phyloP scores from a whole-genome alignment of 2,329 filamentous ascomycete genomes.

The Samsoniella hepiali region DNA sequence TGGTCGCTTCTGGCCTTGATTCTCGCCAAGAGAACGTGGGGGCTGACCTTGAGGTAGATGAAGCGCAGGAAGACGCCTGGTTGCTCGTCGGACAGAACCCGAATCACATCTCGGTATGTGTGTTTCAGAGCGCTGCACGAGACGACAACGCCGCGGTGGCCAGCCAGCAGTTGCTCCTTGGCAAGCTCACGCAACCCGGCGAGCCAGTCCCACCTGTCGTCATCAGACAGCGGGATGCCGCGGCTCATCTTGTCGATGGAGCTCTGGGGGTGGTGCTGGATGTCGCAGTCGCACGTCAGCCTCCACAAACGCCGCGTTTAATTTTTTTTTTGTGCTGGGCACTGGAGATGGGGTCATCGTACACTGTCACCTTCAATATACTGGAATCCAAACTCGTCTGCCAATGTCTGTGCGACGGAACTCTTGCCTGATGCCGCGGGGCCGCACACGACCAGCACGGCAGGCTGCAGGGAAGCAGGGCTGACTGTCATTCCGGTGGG shows the following conservation, averaged over 20 bases:
- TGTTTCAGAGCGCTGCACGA: slow-evolving; percentile 68
- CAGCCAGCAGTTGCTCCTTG: slow-evolving; percentile 20
- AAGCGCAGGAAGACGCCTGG: slow-evolving; percentile 57
- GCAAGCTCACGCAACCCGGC: slow-evolving; percentile 45
- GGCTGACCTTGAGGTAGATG: slow-evolving; percentile 59
- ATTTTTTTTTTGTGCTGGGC: neutral
- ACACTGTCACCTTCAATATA: slow-evolving; percentile 56
- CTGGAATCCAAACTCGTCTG: slow-evolving; percentile 4
- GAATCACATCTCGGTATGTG: slow-evolving; percentile 64
- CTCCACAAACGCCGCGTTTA: neutral
- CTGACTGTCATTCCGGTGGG: slow-evolving; percentile 7
- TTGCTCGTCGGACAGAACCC: slow-evolving; percentile 48
- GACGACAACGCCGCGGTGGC: slow-evolving; percentile 44
- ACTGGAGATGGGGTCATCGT: slow-evolving; percentile 25
- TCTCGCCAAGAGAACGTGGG: slow-evolving; percentile 54
- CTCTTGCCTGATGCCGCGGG: slow-evolving; percentile 18
- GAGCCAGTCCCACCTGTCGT: slow-evolving; percentile 70
- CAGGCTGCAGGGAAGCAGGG: neutral
- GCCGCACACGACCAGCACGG: slow-evolving; percentile 17
- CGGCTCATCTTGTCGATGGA: slow-evolving; percentile 64
- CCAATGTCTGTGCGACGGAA: slow-evolving; percentile 12
- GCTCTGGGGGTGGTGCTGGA: slow-evolving; percentile 48
- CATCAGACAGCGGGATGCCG: slow-evolving; percentile 62
- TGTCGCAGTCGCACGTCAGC: neutral
- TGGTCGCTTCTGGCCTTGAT: slow-evolving; percentile 59